A percentile compares a stretch with the other conserved stretches of the same genome.
These are phyloP conservation scores for Podospora sp. DNA, from an alignment of 495 filamentous ascomycete genomes.

Conservation along the genomic window DNA sequence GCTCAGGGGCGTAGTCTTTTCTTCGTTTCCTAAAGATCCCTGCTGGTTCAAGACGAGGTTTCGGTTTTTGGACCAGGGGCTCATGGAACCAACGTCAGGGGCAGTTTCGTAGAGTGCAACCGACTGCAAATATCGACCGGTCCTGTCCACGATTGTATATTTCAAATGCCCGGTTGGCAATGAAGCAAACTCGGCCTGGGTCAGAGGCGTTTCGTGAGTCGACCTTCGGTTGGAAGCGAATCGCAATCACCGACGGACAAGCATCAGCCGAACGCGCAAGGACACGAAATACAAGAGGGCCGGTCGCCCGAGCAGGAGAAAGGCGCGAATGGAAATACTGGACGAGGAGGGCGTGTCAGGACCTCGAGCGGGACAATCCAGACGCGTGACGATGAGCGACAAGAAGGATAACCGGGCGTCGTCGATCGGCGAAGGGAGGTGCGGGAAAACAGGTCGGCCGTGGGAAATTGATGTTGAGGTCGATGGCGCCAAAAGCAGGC, in stretches of 20 bases:
- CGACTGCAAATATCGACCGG: not conserved
- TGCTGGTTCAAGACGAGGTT: constrained; percentile 5
- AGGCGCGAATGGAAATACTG: constrained; percentile 14
- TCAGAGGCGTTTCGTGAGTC: not conserved
- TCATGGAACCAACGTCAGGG: constrained; percentile 8
- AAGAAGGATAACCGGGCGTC: constrained; percentile 4
- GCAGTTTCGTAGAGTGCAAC: not conserved
- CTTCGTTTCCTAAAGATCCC: constrained; percentile 9
- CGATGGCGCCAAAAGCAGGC: constrained; percentile 16
- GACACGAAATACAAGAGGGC: not conserved
- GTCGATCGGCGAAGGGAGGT: not conserved
- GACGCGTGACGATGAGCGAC: constrained; percentile 22
- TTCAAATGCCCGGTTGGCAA: not conserved
- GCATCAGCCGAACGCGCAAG: not conserved
- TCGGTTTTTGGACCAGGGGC: constrained; percentile 9
- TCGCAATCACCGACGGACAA: constrained; percentile 2
- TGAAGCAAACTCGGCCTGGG: not conserved
- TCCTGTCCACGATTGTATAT: not conserved
- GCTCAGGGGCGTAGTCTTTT: not conserved
- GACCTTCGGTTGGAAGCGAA: not conserved
- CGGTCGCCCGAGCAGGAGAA: not conserved
- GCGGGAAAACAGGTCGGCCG: constrained; percentile 16
- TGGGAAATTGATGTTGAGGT: constrained; percentile 24
- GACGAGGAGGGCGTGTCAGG: constrained; percentile 14
- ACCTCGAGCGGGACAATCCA: constrained; percentile 3